These are phyloP conservation scores for Chimonanthus praecox DNA, from an alignment of 164 flowering plant genomes.

Conservation along the genomic window DNA sequence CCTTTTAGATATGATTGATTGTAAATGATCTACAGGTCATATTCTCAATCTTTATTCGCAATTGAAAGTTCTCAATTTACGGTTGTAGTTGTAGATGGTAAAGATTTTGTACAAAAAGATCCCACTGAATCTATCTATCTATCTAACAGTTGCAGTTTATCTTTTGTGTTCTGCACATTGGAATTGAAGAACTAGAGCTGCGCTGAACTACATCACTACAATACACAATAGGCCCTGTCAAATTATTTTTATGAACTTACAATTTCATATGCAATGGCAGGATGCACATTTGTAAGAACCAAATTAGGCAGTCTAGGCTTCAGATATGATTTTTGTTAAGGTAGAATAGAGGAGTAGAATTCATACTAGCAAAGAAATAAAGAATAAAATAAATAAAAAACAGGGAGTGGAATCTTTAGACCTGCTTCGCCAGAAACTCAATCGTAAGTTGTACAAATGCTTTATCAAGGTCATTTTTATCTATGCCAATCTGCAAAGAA, in stretches of 20 bases:
- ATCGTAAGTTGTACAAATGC: constrained; percentile 87
- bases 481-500: constrained; percentile 77
- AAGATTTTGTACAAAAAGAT: no score
- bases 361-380: not conserved
- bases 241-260: not conserved
- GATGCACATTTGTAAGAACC: not conserved
- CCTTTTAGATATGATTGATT: no score
- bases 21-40: no score
- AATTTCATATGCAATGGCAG: not conserved
- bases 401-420: constrained; percentile 17
- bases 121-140: no score
- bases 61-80: no score
- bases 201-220: no score
- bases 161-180: no score
- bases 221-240: not conserved
- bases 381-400: not conserved
- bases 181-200: no score
- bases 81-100: no score
- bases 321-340: not conserved
- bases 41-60: no score
- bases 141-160: no score
- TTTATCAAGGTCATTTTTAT: constrained; percentile 64
- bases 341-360: not conserved
- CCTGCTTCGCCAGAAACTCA: constrained; percentile 89
- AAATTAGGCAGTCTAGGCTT: not conserved